A percentile compares a stretch with the other conserved stretches of the same genome.
These are phyloP conservation scores for Suhomyces ambrosiae DNA, from an alignment of 1,139 yeast species.

Conservation along the genomic window DNA sequence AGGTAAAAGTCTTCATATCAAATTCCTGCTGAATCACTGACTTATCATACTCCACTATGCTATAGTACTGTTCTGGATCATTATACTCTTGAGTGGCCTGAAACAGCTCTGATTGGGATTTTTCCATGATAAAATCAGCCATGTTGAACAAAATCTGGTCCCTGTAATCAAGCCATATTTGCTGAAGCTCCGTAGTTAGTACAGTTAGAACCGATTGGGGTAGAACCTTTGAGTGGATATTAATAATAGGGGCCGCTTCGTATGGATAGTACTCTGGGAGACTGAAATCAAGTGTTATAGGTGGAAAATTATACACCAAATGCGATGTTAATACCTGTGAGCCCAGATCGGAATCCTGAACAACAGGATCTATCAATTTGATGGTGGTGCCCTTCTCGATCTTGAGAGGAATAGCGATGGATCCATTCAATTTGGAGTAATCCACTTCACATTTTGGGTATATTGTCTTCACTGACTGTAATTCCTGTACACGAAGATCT, in stretches of 20 bases:
- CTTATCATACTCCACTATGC: conserved; percentile 20
- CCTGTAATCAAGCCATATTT: conserved; percentile 39
- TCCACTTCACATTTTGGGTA: conserved; percentile 48
- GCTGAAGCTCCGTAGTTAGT: conserved; percentile 23
- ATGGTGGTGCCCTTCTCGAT: conserved; percentile 22
- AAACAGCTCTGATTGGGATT: conserved; percentile 15
- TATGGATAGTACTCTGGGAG: conserved; percentile 34
- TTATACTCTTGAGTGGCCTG: neutral
- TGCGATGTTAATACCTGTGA: conserved; percentile 3
- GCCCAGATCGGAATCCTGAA: neutral
- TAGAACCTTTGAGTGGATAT: conserved; percentile 25
- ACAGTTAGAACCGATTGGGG: conserved; percentile 14
- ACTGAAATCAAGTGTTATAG: conserved; percentile 29
- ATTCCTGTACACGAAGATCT: conserved; percentile 38
- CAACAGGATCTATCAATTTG: conserved; percentile 4
- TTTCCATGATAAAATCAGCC: conserved; percentile 46
- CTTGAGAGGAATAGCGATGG: conserved; percentile 29
- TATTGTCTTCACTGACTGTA: conserved; percentile 50
- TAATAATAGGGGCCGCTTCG: conserved; percentile 31
- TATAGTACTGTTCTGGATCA: conserved; percentile 20
- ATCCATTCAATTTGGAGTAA: conserved; percentile 22
- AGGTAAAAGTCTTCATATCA: conserved; percentile 43
- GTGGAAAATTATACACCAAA: conserved; percentile 30
- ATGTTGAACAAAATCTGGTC: conserved; percentile 49
- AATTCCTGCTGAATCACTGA: conserved; percentile 32